These are phyloP conservation scores for Quillaja saponaria DNA, from an alignment of 306 rosid species.

Conservation along the genomic window DNA sequence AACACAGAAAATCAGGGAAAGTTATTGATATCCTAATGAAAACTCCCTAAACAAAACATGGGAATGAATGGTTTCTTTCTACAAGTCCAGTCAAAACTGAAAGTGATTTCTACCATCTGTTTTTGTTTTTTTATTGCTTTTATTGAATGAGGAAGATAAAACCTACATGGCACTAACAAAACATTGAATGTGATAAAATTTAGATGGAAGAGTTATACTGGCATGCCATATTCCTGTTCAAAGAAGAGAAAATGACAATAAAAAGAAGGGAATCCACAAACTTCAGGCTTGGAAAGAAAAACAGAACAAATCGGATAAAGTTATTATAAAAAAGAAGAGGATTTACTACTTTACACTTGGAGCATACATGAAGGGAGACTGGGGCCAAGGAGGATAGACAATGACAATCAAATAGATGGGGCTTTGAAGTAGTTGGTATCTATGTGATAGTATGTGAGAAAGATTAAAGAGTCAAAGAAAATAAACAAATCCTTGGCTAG, in stretches of 20 bases:
- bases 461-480: slow-evolving; percentile 1
- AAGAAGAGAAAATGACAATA: too few species aligned
- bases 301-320: neutral
- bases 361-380: neutral
- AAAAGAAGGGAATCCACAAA: slow-evolving; percentile 14
- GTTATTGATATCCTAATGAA: too few species aligned
- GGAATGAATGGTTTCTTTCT: too few species aligned
- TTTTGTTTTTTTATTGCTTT: too few species aligned
- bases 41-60: too few species aligned
- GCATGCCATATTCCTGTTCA: neutral
- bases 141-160: too few species aligned
- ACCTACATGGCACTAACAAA: too few species aligned
- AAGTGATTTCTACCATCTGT: too few species aligned
- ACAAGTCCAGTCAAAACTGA: too few species aligned
- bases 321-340: neutral
- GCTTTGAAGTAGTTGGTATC: slow-evolving; percentile 13
- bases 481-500: slow-evolving; percentile 10
- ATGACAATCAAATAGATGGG: slow-evolving; percentile 15
- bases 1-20: too few species aligned
- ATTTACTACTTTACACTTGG: slow-evolving; percentile 13
- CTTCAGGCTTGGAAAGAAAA: slow-evolving; percentile 9
- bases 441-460: too few species aligned
- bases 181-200: slow-evolving; percentile 10
- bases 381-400: slow-evolving; percentile 13
- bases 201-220: slow-evolving; percentile 18